These are phyloP conservation scores for Aspergillus quadrilineatus DNA, from an alignment of 2,329 filamentous ascomycete species.

Conservation along the genomic window DNA sequence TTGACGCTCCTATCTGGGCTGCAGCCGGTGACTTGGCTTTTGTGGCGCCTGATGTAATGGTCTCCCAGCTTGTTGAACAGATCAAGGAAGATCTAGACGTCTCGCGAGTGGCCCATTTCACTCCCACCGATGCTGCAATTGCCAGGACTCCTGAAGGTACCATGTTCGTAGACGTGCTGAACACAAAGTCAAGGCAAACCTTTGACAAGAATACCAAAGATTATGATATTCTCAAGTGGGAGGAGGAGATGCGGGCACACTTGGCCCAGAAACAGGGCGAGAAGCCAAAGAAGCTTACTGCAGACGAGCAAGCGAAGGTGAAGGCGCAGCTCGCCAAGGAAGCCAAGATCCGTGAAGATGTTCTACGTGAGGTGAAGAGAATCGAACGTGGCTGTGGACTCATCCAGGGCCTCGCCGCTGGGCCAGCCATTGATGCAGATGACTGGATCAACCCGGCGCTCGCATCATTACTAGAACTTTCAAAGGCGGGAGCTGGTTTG, in stretches of 20 bases:
- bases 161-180: conserved; percentile 84
- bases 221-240: conserved; percentile 96
- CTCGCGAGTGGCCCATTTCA: conserved; percentile 67
- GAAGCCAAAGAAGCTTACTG: conserved; percentile 81
- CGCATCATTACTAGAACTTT: conserved; percentile 68
- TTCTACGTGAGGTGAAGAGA: conserved; percentile 67
- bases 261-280: conserved; percentile 87
- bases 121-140: conserved; percentile 87
- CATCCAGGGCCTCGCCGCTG: conserved; percentile 75
- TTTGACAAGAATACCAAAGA: conserved; percentile 91
- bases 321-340: conserved; percentile 90
- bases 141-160: conserved; percentile 87
- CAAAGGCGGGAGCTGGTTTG: conserved; percentile 71
- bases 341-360: conserved; percentile 69
- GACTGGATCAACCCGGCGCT: conserved; percentile 86
- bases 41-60: conserved; percentile 80
- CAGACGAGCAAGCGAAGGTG: conserved; percentile 86
- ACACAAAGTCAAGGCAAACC: conserved; percentile 71
- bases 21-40: conserved; percentile 91
- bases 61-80: conserved; percentile 71
- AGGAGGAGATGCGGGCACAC: conserved; percentile 83
- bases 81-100: conserved; percentile 72
- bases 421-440: conserved; percentile 83
- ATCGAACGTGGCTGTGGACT: conserved; percentile 83
- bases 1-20: conserved; percentile 70